A percentile compares a stretch with the other conserved stretches of the same genome.
phyloP scores from a whole-genome alignment of 2,329 filamentous ascomycete genomes.

The Myriosclerotinia duriaeana region DNA sequence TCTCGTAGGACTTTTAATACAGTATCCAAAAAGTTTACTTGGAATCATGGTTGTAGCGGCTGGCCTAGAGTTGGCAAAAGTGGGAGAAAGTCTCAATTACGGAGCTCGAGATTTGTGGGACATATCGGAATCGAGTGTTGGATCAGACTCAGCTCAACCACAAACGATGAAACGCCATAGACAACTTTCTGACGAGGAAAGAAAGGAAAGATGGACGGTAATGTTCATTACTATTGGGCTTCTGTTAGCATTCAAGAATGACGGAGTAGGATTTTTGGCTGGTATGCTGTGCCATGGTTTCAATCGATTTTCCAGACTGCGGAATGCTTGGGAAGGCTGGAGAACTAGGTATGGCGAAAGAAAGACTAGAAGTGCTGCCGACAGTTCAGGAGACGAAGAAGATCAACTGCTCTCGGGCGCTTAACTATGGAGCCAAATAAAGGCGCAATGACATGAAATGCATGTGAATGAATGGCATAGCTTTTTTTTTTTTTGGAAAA shows the following conservation, averaged over 20 bases:
- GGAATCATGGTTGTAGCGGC: constrained; percentile 89
- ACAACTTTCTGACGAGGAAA: constrained; percentile 64
- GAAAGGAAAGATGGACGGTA: constrained; percentile 75
- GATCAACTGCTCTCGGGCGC: constrained; percentile 20
- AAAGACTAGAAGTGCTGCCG: constrained; percentile 20
- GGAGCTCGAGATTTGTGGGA: constrained; percentile 61
- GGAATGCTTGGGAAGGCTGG: constrained; percentile 27
- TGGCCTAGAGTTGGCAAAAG: constrained; percentile 81
- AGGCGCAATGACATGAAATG: not conserved
- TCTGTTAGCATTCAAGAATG: constrained; percentile 83
- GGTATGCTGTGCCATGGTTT: constrained; percentile 78
- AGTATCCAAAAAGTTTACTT: constrained; percentile 74
- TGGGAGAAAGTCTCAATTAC: constrained; percentile 81
- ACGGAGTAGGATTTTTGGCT: constrained; percentile 80
- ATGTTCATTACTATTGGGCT: constrained; percentile 86
- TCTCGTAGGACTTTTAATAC: constrained; percentile 66
- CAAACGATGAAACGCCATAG: constrained; percentile 46
- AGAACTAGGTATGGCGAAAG: constrained; percentile 20
- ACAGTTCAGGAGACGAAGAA: constrained; percentile 24
- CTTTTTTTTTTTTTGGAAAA: not conserved
- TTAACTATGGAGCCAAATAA: not conserved
- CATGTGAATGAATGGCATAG: not conserved
- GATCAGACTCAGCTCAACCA: constrained; percentile 33
- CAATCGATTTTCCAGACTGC: constrained; percentile 45
- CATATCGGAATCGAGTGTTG: constrained; percentile 47